These are phyloP conservation scores for Xylaria sp. DNA, from an alignment of 2,329 filamentous ascomycete genomes.

Conservation along the genomic window DNA sequence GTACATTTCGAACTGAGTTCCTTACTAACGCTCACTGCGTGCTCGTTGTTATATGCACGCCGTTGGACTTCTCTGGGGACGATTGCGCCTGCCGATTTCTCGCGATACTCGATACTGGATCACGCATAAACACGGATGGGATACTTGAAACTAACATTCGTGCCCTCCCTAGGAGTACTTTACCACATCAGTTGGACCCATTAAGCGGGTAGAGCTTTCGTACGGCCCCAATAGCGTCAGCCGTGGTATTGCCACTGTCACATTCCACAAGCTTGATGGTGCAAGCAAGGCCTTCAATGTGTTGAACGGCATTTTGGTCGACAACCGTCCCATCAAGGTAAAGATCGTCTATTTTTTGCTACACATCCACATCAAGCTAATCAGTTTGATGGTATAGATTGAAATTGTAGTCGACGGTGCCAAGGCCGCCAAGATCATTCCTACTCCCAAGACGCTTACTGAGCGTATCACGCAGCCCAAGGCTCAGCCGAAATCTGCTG, in stretches of 20 bases:
- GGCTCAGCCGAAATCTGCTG: slow-evolving; percentile 84
- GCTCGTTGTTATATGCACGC: slow-evolving; percentile 66
- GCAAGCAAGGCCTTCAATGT: slow-evolving; percentile 86
- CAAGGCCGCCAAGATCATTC: slow-evolving; percentile 73
- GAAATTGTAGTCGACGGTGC: slow-evolving; percentile 88
- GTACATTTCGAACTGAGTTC: slow-evolving; percentile 31
- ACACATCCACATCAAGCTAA: slow-evolving; percentile 37
- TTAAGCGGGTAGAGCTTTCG: slow-evolving; percentile 90
- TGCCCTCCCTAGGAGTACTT: slow-evolving; percentile 92
- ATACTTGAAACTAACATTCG: slow-evolving; percentile 73
- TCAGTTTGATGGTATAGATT: slow-evolving; percentile 66
- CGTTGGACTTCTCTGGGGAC: slow-evolving; percentile 40
- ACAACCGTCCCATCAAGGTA: slow-evolving; percentile 91
- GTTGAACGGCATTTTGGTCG: slow-evolving; percentile 89
- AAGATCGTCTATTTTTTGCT: slow-evolving; percentile 35
- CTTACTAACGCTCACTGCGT: slow-evolving; percentile 65
- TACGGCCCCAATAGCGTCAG: slow-evolving; percentile 94
- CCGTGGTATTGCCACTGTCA: slow-evolving; percentile 90
- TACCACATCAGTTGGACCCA: slow-evolving; percentile 82
- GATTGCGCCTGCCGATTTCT: slow-evolving; percentile 38
- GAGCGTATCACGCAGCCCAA: slow-evolving; percentile 84
- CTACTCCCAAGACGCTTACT: slow-evolving; percentile 75
- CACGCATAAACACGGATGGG: slow-evolving; percentile 50
- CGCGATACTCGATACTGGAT: slow-evolving; percentile 45
- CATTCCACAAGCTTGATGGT: slow-evolving; percentile 82